A percentile compares a stretch with the other conserved stretches of the same genome.
These are phyloP conservation scores for Clavulina sp. DNA, from an alignment of 768 basidiomycete species.

Conservation along the genomic window DNA sequence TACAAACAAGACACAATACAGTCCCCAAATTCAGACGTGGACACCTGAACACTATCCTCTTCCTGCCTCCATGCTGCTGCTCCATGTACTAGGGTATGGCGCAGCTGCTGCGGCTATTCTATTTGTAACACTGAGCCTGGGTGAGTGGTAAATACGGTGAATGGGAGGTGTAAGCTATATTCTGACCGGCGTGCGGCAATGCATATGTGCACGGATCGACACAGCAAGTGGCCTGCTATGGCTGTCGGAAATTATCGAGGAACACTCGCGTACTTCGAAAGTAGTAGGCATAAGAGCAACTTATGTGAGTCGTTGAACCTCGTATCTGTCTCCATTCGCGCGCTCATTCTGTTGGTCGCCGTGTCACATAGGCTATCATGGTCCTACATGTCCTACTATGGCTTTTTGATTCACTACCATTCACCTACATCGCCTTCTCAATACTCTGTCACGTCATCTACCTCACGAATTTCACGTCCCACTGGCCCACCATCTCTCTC, in stretches of 20 bases:
- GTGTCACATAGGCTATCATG: conserved; percentile 50
- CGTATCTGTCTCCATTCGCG: background rate
- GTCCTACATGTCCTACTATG: conserved; percentile 58
- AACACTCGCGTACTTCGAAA: conserved; percentile 74
- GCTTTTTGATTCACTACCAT: conserved; percentile 63
- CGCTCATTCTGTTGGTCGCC: background rate
- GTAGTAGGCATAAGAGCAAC: conserved; percentile 65
- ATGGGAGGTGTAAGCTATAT: no score
- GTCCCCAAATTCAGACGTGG: no score
- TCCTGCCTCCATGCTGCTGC: no score
- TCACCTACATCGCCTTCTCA: conserved; percentile 59
- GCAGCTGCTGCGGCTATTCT: conserved; percentile 63
- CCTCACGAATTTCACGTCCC: conserved; percentile 74
- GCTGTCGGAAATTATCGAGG: conserved; percentile 89
- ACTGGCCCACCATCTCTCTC: conserved; percentile 89
- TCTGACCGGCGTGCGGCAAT: no score
- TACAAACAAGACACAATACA: no score
- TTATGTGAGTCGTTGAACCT: conserved; percentile 42
- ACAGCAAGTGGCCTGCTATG: conserved; percentile 92
- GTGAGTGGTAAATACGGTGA: no score
- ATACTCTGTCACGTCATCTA: conserved; percentile 74
- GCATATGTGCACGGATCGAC: no score
- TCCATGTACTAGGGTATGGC: conserved; percentile 32
- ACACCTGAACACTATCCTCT: no score
- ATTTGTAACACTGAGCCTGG: conserved; percentile 83